These are phyloP conservation scores for Talaromyces thailandensis DNA, from an alignment of 495 filamentous ascomycete genomes.

Conservation along the genomic window DNA sequence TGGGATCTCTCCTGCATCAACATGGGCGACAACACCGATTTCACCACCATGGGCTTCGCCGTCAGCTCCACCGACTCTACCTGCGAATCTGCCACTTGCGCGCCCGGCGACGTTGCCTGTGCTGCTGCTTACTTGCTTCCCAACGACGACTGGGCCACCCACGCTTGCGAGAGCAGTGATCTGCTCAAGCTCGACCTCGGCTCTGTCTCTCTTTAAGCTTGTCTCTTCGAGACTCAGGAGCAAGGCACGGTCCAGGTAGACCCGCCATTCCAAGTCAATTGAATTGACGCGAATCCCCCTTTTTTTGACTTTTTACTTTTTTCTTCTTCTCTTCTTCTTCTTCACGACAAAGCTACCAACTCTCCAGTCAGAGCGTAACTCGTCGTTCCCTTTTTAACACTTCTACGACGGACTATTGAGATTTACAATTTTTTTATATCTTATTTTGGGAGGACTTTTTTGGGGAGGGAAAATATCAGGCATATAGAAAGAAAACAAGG, in stretches of 20 bases:
- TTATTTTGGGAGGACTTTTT: not conserved
- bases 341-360: not conserved
- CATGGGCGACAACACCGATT: constrained; percentile 25
- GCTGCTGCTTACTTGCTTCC: constrained; percentile 33
- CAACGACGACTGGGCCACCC: constrained; percentile 35
- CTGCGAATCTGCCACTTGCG: constrained; percentile 31
- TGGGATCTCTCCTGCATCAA: constrained; percentile 39
- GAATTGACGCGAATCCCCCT: not conserved
- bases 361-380: not conserved
- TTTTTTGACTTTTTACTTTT: too few species aligned
- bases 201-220: not conserved
- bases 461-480: not conserved
- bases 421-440: not conserved
- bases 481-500: not conserved
- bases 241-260: not conserved
- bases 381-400: not conserved
- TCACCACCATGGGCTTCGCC: constrained; percentile 34
- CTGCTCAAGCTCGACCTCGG: constrained; percentile 26
- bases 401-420: not conserved
- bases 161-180: constrained; percentile 35
- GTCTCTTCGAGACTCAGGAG: not conserved
- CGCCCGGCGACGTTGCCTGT: constrained; percentile 27
- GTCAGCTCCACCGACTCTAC: constrained; percentile 20
- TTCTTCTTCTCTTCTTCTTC: not conserved
- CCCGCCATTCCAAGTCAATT: not conserved